Base-by-base conservation (phyloP, 768 basidiomycete species). In the Psilocybe cubensis region DNA sequence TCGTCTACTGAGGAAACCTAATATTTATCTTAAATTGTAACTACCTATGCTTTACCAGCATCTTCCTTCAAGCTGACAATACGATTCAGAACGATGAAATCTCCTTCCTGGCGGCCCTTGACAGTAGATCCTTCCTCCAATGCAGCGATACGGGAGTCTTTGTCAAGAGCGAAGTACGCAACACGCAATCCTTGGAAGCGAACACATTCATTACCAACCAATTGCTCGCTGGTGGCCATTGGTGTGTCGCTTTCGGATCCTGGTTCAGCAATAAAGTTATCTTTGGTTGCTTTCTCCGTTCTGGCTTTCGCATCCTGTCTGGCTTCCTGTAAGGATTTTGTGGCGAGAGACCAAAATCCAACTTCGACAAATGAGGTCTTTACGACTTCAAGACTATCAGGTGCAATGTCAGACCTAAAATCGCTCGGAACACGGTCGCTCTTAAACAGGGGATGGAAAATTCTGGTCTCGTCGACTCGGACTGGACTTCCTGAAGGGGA, bases 21-120 rank as follows among this genome's bases (percentile, higher is more conserved):
- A 38, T 17, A 38, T 14, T 4, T 14, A 38, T 5, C 14, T 38
- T 38, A n/a, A 38, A 38, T 38, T 38, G 35, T n/a, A n/a, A 11
- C 25, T 17, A 5, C 47, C 61, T 60, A 77, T 42, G 74, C 63
- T 73, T 97, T 98, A 3, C 92, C 91, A 4, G 89, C 83, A 68
- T 97, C 96, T 74, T 97, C 96, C 76, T 98, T 98, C 75, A 98
- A 71, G 58, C 87, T 92, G 27, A 98, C 96, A 56, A 97, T 92
- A 55, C 91, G 85, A 72, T 98, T 98, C 18, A 98, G 77, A 12
- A 97, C 84, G 40, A 98, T 66, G 69, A 81, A 82, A 71, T 97
- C 96, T 4, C 89, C 92, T 55, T 88, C 85, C 42, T 77, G 79
- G 42, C 77, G 74, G 2, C 75, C 78, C 2, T 79, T 64, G 17